Evolutionary conservation across 352 stramenopile genomes (phyloP), one percentile per base, ranked within the genome.

Genomic region (Blastocystis sp.): DNA sequence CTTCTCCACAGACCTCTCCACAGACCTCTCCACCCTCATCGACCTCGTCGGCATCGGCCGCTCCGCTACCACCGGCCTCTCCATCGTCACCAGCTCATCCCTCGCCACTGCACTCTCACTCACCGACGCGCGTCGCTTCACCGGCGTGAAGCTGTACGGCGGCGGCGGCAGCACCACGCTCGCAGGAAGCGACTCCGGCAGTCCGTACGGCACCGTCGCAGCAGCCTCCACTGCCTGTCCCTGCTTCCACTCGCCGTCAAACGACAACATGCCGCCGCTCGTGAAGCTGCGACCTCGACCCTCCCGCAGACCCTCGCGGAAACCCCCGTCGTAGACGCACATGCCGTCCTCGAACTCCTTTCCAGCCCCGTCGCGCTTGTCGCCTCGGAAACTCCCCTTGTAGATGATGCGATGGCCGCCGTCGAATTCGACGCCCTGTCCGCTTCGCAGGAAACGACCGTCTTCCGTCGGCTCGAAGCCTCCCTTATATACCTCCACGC

Each of bases 281-380:
- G 27, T 24, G 42, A 65, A 81, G 24, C 48, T 57, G 9, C 32
- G 27, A 0, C 69, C 69, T n/a, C 27, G 27, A 11, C 69, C 69
- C 16, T 81, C 40, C 16, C 69, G 44, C 18, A 34, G 14, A 0
- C 69, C 69, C 0, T 63, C 21, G 24, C 44, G 16, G 11, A 59
- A 81, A 51, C 8, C 34, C 32, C 69, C 69, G 42, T 64, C 32
- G 42, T 81, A 81, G 6, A 81, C 69, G n/a, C 44, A 63, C 29
- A 64, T 48, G n/a, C 51, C 69, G 24, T 48, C 9, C 16, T 64
- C 44, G 32, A 42, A 81, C 51, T 81, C 69, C 69, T 63, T 63
- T n/a, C 69, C 69, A 24, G 6, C 14, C 16, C 69, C 69, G 29
- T 61, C 32, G 6, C 69, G 69, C 14, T 64, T 14, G 42, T 75